Percentiles rank a stretch among this genome's conserved stretches.
Conservation (phyloP, 2,329 filamentous ascomycete species). For the Ceratocystis harringtonii region DNA sequence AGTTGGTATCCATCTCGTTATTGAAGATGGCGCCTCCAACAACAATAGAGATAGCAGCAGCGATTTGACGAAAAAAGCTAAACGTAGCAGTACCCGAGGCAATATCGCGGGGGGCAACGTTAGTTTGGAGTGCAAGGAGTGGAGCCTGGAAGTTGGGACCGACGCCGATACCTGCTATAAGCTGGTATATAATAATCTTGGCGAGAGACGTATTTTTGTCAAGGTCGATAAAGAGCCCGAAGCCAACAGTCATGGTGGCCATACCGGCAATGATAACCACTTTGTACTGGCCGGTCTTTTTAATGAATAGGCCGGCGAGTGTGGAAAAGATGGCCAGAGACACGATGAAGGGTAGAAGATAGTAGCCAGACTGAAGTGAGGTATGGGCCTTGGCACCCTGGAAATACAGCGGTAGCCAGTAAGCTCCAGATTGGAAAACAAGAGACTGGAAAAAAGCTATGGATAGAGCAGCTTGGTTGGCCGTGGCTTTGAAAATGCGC, state of each 20-base stretch:
- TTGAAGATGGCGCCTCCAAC: constrained; percentile 68
- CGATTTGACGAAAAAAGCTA: constrained; percentile 52
- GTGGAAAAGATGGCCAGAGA: constrained; percentile 50
- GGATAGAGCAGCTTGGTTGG: constrained; percentile 49
- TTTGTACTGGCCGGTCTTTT: constrained; percentile 51
- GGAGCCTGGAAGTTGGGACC: constrained; percentile 57
- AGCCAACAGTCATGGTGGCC: constrained; percentile 46
- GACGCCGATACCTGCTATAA: constrained; percentile 47
- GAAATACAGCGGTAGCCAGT: constrained; percentile 77
- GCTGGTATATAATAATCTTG: constrained; percentile 45
- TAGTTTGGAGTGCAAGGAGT: constrained; percentile 51
- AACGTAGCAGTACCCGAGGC: constrained; percentile 55
- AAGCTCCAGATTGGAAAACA: constrained; percentile 62
- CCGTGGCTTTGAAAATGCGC: constrained; percentile 49
- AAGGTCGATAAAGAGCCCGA: constrained; percentile 49
- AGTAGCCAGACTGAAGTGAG: constrained; percentile 59
- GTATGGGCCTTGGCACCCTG: constrained; percentile 56
- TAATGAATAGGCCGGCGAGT: constrained; percentile 39
- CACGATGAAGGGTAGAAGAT: constrained; percentile 55
- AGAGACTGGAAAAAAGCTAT: constrained; percentile 60
- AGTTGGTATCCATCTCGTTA: constrained; percentile 51
- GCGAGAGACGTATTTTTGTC: constrained; percentile 38
- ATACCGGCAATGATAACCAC: constrained; percentile 45
- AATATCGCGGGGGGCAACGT: constrained; percentile 46
- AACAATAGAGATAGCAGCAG: constrained; percentile 52